Percentiles rank a stretch among this genome's conserved stretches.
Evolutionary conservation across 2,329 filamentous ascomycete genomes (phyloP).

Genomic region (Chalara sp.): DNA sequence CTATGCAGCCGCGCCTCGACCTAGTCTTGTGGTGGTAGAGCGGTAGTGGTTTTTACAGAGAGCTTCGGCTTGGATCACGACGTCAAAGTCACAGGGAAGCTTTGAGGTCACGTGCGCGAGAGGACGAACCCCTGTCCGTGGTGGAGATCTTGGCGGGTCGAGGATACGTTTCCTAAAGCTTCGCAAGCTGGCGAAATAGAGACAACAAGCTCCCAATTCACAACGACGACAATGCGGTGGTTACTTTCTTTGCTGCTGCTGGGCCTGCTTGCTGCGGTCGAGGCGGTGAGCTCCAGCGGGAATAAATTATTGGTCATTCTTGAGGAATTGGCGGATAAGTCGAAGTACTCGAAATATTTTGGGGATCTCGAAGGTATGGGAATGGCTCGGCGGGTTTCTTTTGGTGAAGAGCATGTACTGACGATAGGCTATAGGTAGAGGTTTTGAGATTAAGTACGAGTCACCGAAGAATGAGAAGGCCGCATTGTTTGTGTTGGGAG

Average conservation of each 20-base stretch:
- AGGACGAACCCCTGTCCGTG: neutral
- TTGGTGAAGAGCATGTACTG: neutral
- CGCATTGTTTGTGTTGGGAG: constrained; percentile 76
- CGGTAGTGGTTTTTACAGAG: constrained; percentile 1
- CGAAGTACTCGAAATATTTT: constrained; percentile 75
- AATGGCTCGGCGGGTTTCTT: constrained; percentile 17
- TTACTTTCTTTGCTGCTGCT: constrained; percentile 64
- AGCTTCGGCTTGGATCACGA: neutral
- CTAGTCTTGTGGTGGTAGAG: constrained; percentile 3
- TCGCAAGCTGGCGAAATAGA: constrained; percentile 13
- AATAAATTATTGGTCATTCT: constrained; percentile 77
- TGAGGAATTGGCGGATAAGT: constrained; percentile 76
- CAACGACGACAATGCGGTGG: constrained; percentile 57
- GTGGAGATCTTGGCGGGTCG: constrained; percentile 20
- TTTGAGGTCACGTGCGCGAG: constrained; percentile 13
- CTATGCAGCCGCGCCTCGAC: constrained; percentile 4
- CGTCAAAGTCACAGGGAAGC: constrained; percentile 10
- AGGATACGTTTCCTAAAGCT: constrained; percentile 31
- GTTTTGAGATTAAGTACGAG: constrained; percentile 74
- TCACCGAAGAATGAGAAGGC: constrained; percentile 76
- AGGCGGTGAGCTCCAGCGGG: constrained; percentile 74
- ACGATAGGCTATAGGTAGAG: constrained; percentile 55
- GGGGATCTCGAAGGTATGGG: constrained; percentile 59
- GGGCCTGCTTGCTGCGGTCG: constrained; percentile 57
- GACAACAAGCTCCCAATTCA: constrained; percentile 13